Percentiles rank a stretch among this genome's conserved stretches.
Evolutionary conservation across 2,329 filamentous ascomycete genomes (phyloP).

Genomic region (Pyrenophora teres): DNA sequence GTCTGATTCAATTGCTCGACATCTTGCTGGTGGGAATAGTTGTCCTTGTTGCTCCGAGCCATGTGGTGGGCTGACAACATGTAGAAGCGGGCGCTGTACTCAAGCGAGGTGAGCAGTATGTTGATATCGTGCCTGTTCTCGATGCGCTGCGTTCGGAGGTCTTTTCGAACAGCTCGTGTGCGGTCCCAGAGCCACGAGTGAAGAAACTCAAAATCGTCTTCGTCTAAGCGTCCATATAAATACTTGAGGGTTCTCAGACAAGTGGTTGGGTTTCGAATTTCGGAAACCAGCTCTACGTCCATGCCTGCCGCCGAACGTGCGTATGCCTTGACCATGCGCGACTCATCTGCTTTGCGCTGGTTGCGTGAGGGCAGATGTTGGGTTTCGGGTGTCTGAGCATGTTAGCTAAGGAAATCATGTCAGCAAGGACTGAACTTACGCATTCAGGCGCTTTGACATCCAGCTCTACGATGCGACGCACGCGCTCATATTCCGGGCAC

Average conservation of each 20-base stretch:
- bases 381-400: conserved; percentile 32
- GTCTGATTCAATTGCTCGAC: conserved; percentile 68
- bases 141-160: conserved; percentile 67
- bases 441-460: conserved; percentile 66
- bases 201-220: conserved; percentile 53
- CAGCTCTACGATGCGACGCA: conserved; percentile 65
- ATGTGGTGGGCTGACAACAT: conserved; percentile 66
- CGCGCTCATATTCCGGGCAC: conserved; percentile 67
- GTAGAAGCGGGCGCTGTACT: conserved; percentile 67
- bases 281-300: conserved; percentile 66
- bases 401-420: neutral
- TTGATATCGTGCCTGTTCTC: conserved; percentile 59
- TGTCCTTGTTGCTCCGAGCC: conserved; percentile 48
- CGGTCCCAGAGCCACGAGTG: conserved; percentile 70
- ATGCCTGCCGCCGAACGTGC: conserved; percentile 65
- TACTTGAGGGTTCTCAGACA: conserved; percentile 53
- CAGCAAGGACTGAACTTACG: conserved; percentile 10
- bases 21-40: conserved; percentile 61
- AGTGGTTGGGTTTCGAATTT: conserved; percentile 61
- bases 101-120: conserved; percentile 64
- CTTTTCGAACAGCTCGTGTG: conserved; percentile 67
- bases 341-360: conserved; percentile 52
- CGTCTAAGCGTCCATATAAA: conserved; percentile 55
- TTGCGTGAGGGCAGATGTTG: conserved; percentile 36
- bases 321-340: conserved; percentile 67